Evolutionary conservation across 2,329 filamentous ascomycete species (phyloP).

Genomic region (Ophioceras dolichostomum): DNA sequence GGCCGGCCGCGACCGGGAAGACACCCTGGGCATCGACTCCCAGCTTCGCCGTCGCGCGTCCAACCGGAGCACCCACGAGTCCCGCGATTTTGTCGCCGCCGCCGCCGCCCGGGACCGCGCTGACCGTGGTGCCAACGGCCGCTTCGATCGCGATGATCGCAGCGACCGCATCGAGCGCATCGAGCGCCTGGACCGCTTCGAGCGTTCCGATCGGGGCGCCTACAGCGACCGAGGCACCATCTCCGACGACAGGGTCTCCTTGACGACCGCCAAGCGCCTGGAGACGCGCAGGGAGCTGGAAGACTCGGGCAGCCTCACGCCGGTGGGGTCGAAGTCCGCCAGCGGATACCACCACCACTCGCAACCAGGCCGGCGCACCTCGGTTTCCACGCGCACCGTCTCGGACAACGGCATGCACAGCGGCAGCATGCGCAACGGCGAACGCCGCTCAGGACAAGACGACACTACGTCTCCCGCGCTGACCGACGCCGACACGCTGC

Average conservation of each 20-base stretch:
- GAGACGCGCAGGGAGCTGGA: background rate
- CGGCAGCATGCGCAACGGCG: background rate
- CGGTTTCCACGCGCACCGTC: constrained; percentile 13
- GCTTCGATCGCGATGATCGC: background rate
- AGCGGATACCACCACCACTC: constrained; percentile 2
- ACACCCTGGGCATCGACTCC: constrained; percentile 6
- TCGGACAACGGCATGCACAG: constrained; percentile 1
- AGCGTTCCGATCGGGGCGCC: too few relatives aligned
- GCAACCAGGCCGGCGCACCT: constrained; percentile 10
- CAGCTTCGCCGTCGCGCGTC: constrained; percentile 5
- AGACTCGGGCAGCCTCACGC: background rate
- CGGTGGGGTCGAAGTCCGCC: too few relatives aligned
- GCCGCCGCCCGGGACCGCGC: background rate
- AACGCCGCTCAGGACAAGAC: constrained; percentile 7
- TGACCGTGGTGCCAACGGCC: too few relatives aligned
- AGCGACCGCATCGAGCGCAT: too few relatives aligned
- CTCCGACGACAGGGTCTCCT: background rate
- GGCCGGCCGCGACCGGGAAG: constrained; percentile 2
- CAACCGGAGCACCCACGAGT: background rate
- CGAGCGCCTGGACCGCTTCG: too few relatives aligned
- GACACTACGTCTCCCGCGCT: constrained; percentile 15
- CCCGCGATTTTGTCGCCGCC: background rate
- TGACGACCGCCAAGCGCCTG: background rate
- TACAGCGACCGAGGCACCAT: background rate
- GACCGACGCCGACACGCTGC: constrained; percentile 20